Conservation (phyloP, 1,139 yeast species). For the Lizanozyma gosingica region DNA sequence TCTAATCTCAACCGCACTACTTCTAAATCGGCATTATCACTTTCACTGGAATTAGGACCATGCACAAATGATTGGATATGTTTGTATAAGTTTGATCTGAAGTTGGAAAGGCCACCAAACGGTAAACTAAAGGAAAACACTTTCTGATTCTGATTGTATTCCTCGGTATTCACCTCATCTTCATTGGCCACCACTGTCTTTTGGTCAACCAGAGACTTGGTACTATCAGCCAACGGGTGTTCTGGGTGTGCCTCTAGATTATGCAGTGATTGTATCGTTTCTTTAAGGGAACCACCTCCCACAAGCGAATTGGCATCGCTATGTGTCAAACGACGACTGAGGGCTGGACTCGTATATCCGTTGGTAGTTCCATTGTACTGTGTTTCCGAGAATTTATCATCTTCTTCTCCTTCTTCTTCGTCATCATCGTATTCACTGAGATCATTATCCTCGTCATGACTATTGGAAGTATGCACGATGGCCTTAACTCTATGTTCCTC, state of each 20-base stretch:
- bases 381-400: not conserved
- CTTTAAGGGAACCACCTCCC: constrained; percentile 2
- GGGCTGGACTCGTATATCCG: not conserved
- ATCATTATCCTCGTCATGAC: not conserved
- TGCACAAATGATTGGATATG: constrained; percentile 15
- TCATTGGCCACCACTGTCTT: constrained; percentile 6
- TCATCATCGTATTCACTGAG: not conserved
- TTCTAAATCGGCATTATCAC: constrained; percentile 15
- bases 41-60: constrained; percentile 12
- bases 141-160: constrained; percentile 15
- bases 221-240: constrained; percentile 35
- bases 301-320: constrained; percentile 3
- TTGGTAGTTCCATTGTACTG: not conserved
- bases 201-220: constrained; percentile 20
- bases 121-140: constrained; percentile 36
- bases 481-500: too few relatives aligned
- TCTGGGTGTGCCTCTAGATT: constrained; percentile 19
- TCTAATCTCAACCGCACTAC: constrained; percentile 39
- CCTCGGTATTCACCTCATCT: constrained; percentile 8
- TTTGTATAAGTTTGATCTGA: constrained; percentile 17
- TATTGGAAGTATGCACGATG: not conserved
- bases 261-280: not conserved
- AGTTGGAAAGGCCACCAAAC: constrained; percentile 23
- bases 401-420: not conserved
- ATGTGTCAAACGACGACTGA: not conserved